Conservation (phyloP, 2,329 filamentous ascomycete species). For the Emydomyces testavorans region DNA sequence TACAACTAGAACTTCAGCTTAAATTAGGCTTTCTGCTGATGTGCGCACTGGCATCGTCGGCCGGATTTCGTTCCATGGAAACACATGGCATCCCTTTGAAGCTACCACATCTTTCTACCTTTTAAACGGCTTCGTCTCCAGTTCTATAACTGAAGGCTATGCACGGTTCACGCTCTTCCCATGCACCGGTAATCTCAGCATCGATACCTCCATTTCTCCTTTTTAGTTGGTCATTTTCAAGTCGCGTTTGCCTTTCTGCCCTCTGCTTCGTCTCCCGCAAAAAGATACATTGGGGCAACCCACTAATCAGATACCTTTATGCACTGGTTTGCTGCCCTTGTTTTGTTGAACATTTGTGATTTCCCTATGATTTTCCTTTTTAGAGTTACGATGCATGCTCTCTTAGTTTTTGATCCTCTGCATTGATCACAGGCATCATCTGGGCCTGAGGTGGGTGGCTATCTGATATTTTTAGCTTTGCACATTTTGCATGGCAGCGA, state of each 20-base stretch:
- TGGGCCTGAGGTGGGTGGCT: slow-evolving; percentile 10
- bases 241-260: slow-evolving; percentile 3
- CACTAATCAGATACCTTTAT: slow-evolving; percentile 20
- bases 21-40: not conserved
- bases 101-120: not conserved
- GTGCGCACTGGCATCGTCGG: not conserved
- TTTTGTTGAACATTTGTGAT: slow-evolving; percentile 7
- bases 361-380: not conserved
- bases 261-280: slow-evolving; percentile 5
- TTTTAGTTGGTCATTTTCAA: not conserved
- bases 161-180: too few species aligned
- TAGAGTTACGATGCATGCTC: slow-evolving; percentile 6
- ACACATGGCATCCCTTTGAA: not conserved
- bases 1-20: too few species aligned
- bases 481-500: slow-evolving; percentile 5
- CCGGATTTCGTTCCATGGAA: not conserved
- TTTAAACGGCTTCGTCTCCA: not conserved
- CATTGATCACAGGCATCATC: slow-evolving; percentile 8
- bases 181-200: not conserved
- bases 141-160: not conserved
- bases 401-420: slow-evolving; percentile 2
- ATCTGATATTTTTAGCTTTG: slow-evolving; percentile 10
- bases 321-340: slow-evolving; percentile 13
- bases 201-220: not conserved
- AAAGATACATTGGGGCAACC: slow-evolving; percentile 26